A percentile compares a stretch with the other conserved stretches of the same genome.
These are phyloP conservation scores for Acidiella bohemica DNA, from an alignment of 495 filamentous ascomycete species.

Conservation along the genomic window DNA sequence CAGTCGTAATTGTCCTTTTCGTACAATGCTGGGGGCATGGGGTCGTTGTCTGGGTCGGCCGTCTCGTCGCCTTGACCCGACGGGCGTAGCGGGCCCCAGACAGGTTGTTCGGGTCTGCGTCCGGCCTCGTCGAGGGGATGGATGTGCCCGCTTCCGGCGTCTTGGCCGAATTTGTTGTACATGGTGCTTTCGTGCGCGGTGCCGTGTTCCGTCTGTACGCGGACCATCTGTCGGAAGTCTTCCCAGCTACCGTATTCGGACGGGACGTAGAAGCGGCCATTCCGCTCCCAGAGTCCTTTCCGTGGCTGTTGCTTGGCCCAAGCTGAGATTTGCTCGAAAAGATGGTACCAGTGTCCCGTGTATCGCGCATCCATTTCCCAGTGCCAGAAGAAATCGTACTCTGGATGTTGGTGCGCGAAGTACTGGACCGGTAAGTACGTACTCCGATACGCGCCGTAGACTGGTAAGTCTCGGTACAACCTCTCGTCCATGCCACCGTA, in stretches of 20 bases:
- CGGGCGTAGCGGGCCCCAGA: slow-evolving; percentile 79
- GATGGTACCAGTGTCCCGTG: slow-evolving; percentile 89
- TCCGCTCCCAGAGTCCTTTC: slow-evolving; percentile 89
- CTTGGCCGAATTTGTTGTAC: slow-evolving; percentile 33
- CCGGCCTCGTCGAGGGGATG: slow-evolving; percentile 30
- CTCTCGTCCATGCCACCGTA: slow-evolving; percentile 73
- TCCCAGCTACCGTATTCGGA: slow-evolving; percentile 80
- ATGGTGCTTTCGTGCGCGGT: slow-evolving; percentile 60
- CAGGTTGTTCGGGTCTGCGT: slow-evolving; percentile 49
- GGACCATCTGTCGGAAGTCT: slow-evolving; percentile 84
- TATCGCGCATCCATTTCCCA: slow-evolving; percentile 98
- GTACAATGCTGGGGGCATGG: slow-evolving; percentile 53
- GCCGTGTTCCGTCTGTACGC: slow-evolving; percentile 74
- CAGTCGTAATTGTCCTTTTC: slow-evolving; percentile 72
- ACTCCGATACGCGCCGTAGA: slow-evolving; percentile 83
- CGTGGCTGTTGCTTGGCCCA: slow-evolving; percentile 79
- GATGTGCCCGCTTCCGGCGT: slow-evolving; percentile 24
- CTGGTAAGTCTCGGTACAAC: slow-evolving; percentile 55
- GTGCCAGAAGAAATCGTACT: slow-evolving; percentile 95
- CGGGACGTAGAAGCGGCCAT: slow-evolving; percentile 81
- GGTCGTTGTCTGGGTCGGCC: slow-evolving; percentile 54
- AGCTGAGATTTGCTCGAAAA: slow-evolving; percentile 56
- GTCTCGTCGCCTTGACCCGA: slow-evolving; percentile 44
- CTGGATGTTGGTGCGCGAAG: slow-evolving; percentile 77
- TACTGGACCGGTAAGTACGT: slow-evolving; percentile 89